Evolutionary conservation across 169 alveolate species (phyloP).

Genomic region (Besnoitia besnoiti): DNA sequence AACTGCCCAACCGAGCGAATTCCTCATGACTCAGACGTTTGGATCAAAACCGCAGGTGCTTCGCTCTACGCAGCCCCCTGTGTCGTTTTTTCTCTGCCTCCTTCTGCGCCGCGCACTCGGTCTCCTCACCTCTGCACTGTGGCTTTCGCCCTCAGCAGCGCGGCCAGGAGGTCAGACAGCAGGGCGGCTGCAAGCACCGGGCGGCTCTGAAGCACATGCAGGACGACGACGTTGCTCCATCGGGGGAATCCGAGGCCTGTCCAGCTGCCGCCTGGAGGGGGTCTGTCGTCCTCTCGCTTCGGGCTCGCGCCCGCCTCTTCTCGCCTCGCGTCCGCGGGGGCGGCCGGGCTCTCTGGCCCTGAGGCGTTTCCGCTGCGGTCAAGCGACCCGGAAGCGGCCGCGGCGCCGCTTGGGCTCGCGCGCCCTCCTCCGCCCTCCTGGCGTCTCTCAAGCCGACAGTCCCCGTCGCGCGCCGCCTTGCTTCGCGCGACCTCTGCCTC

Average conservation of each 20-base stretch:
- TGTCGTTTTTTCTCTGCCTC: not conserved
- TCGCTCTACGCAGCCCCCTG: too few relatives aligned
- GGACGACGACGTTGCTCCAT: constrained; percentile 15
- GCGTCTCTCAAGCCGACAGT: too few relatives aligned
- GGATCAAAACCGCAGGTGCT: too few relatives aligned
- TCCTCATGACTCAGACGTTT: too few relatives aligned
- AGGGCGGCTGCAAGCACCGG: not conserved
- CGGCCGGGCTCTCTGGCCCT: not conserved
- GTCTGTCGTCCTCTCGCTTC: not conserved
- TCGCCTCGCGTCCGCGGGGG: not conserved
- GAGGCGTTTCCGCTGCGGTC: not conserved
- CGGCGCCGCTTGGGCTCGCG: too few relatives aligned
- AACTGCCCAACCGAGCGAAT: too few relatives aligned
- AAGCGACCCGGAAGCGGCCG: too few relatives aligned
- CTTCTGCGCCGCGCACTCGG: not conserved
- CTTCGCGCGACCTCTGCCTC: too few relatives aligned
- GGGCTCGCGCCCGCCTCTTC: not conserved
- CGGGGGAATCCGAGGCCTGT: not conserved
- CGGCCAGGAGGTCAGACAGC: constrained; percentile 14
- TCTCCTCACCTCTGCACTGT: constrained; percentile 38
- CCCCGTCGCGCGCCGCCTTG: too few relatives aligned
- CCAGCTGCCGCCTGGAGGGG: not conserved
- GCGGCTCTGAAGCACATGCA: not conserved
- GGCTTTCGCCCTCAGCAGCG: not conserved
- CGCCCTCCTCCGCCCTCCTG: too few relatives aligned